Evolutionary conservation across 1,139 yeast genomes (phyloP).

Genomic region (Zygoascus sp.): DNA sequence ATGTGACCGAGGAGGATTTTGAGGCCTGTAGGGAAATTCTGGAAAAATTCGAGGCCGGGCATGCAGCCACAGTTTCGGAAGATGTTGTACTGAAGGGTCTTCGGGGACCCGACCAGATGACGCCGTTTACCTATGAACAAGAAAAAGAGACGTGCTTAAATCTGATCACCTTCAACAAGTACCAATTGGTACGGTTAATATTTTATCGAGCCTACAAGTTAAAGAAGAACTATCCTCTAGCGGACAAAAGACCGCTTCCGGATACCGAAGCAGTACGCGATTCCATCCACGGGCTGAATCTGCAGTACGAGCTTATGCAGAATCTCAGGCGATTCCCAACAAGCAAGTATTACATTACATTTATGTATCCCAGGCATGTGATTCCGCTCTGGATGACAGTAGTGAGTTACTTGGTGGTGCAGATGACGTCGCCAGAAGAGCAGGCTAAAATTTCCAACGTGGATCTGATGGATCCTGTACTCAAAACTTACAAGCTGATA

Average conservation of each 20-base stretch:
- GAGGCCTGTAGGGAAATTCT: background rate
- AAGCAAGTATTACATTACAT: background rate
- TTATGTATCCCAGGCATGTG: background rate
- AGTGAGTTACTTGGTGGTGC: conserved; percentile 3
- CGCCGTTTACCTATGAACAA: background rate
- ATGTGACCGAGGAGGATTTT: conserved; percentile 4
- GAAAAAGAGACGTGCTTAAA: background rate
- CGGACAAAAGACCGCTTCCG: background rate
- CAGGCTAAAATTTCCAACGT: conserved; percentile 6
- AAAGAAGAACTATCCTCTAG: background rate
- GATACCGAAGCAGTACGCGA: background rate
- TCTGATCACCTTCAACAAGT: background rate
- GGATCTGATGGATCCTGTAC: conserved; percentile 11
- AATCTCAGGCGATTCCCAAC: background rate
- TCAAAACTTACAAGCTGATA: conserved; percentile 13
- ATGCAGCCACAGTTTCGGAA: background rate
- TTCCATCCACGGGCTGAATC: background rate
- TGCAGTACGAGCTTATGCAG: background rate
- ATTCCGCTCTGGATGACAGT: conserved; percentile 7
- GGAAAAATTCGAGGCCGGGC: background rate
- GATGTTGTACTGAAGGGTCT: background rate
- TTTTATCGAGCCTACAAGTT: background rate
- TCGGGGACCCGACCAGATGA: background rate
- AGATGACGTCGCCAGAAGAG: background rate
- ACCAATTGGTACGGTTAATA: background rate